Base-by-base conservation (phyloP, 116 monocot genomes). In the Cymodocea nodosa region DNA sequence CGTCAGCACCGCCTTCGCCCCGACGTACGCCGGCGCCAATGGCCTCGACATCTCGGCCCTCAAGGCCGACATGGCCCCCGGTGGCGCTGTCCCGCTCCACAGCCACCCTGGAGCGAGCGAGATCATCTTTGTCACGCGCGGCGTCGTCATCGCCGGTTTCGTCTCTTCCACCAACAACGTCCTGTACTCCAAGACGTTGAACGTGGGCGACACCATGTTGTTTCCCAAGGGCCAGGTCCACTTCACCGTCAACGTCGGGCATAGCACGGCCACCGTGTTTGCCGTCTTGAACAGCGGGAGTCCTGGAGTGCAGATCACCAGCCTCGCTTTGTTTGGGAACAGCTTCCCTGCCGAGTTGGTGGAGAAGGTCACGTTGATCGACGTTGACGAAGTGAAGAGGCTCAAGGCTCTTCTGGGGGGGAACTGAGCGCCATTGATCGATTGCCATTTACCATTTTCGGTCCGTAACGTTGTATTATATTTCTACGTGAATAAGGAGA, bases 91-190 rank as follows among this genome's bases (percentile, higher is more conserved):
- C 14, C 88, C 89, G 17, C 68, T 86, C 52, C 93, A 93, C 83
- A 85, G 81, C 51, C 93, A 93, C 76, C 93, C 93, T 9, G 78
- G 25, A n/a, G 93, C 65, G 20, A 60, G 73, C 30, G 93, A 93
- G 80, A 0, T 85, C 35, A 66, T 85, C 15, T 25, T 79, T n/a
- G 83, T 85, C 62, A 39, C 56, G 6, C 49, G 80, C 24, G 89
- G 89, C 1, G 3, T 0, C 22, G 54, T 90, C 39, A 13, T 23
- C 19, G 81, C 79, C 10, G 86, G 86, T 4, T 90, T 89, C 74
- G 75, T 93, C 68, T 75, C 76, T 23, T 74, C 83, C 1, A 17
- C 76, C 35, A 78, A 84, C 67, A 50, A 3, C 0, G 72, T 72
- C 0, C 70, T 75, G 0, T 89, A 84, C 65, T 18, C 19, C 23